Conservation (phyloP, 768 basidiomycete species). For the Russula earlei region DNA sequence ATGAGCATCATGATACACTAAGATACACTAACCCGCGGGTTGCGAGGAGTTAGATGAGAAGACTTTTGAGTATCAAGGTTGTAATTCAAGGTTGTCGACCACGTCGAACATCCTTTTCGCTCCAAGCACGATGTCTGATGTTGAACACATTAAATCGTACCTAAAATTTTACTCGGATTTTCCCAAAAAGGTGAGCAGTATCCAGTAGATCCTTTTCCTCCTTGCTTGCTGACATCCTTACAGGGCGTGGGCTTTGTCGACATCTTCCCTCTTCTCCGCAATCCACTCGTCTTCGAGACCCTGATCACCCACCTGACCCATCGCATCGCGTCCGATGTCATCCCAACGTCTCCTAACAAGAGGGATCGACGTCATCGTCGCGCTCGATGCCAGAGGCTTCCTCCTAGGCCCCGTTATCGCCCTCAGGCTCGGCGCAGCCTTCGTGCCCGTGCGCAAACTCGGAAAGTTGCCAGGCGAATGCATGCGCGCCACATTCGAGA, state of each 20-base stretch:
- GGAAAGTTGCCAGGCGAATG: conserved; percentile 93
- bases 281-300: conserved; percentile 82
- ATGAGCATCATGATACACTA: conserved; percentile 26
- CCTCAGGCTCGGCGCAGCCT: conserved; percentile 81
- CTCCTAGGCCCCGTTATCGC: conserved; percentile 90
- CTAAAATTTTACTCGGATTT: conserved; percentile 65
- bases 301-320: conserved; percentile 83
- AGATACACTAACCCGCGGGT: too few species aligned
- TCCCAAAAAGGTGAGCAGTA: conserved; percentile 71
- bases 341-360: conserved; percentile 45
- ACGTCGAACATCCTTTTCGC: neutral
- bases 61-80: too few species aligned
- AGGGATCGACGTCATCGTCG: conserved; percentile 91
- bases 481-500: conserved; percentile 66
- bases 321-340: conserved; percentile 73
- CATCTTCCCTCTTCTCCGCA: conserved; percentile 85
- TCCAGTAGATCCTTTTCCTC: neutral
- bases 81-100: neutral
- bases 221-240: neutral
- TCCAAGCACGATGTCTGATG: conserved; percentile 52
- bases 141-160: conserved; percentile 55
- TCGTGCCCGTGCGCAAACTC: conserved; percentile 89
- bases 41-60: too few species aligned
- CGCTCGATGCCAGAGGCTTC: conserved; percentile 93
- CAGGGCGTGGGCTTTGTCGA: conserved; percentile 91